A percentile compares a stretch with the other conserved stretches of the same genome.
Evolutionary conservation across 495 filamentous ascomycete species (phyloP).

Genomic region (Glarea lozoyensis): DNA sequence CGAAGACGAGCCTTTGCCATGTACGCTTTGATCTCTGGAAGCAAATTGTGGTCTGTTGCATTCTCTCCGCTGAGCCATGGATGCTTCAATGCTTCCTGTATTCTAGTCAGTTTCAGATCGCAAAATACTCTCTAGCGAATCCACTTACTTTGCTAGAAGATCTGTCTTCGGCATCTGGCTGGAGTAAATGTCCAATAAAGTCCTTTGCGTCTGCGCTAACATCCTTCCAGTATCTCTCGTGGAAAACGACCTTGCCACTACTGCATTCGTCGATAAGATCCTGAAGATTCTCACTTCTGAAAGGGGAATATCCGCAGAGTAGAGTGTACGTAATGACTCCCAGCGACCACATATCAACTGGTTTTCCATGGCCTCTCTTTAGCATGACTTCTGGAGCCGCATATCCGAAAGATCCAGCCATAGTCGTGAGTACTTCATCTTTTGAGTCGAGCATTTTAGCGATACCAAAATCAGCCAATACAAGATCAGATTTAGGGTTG

Average conservation of each 20-base stretch:
- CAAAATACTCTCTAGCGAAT: neutral
- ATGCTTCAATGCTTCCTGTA: constrained; percentile 69
- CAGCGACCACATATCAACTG: constrained; percentile 99
- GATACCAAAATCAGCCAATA: constrained; percentile 96
- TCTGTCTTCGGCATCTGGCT: constrained; percentile 68
- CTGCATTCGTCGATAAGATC: constrained; percentile 96
- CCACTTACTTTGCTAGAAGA: constrained; percentile 62
- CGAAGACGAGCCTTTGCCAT: constrained; percentile 83
- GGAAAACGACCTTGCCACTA: constrained; percentile 84
- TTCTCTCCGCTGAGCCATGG: constrained; percentile 84
- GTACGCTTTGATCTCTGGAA: constrained; percentile 94
- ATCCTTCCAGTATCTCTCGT: constrained; percentile 97
- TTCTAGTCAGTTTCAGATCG: constrained; percentile 1
- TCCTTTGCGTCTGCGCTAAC: constrained; percentile 93
- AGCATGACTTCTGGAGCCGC: constrained; percentile 98
- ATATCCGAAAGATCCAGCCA: constrained; percentile 98
- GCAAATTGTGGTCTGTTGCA: constrained; percentile 88
- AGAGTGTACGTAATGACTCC: constrained; percentile 98
- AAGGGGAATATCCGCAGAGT: constrained; percentile 98
- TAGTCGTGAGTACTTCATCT: constrained; percentile 87
- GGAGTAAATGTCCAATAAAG: constrained; percentile 79
- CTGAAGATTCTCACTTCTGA: constrained; percentile 85
- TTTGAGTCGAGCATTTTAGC: constrained; percentile 94
- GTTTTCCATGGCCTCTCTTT: constrained; percentile 93
- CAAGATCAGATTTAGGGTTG: constrained; percentile 67